phyloP scores from a whole-genome alignment of 75 land plant genomes.

The Cryptomeria japonica region DNA sequence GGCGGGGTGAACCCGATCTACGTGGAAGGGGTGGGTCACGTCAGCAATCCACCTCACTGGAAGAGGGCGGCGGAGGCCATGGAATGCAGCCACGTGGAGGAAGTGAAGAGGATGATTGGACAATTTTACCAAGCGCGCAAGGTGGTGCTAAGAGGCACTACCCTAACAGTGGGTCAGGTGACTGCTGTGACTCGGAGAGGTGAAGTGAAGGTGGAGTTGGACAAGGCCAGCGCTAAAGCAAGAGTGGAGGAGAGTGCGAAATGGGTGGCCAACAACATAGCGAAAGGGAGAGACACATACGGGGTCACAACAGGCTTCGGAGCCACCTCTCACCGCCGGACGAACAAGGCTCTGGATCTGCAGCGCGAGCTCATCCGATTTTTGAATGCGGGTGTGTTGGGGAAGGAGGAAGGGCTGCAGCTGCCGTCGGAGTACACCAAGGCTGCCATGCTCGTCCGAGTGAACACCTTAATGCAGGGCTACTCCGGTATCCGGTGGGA shows the following conservation, averaged over 20 bases:
- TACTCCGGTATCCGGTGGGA: conserved; percentile 49
- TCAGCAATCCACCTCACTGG: background rate
- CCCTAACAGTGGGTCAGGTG: background rate
- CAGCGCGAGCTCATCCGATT: too few relatives aligned
- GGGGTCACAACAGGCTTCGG: too few relatives aligned
- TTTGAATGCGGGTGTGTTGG: background rate
- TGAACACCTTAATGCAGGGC: conserved; percentile 46
- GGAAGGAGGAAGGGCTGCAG: background rate
- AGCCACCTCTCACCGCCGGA: too few relatives aligned
- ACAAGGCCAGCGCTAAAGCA: too few relatives aligned
- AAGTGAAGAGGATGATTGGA: too few relatives aligned
- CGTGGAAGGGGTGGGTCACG: background rate
- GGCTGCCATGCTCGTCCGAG: conserved; percentile 37
- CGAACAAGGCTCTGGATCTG: too few relatives aligned
- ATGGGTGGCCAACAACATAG: conserved; percentile 3
- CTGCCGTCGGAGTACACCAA: conserved; percentile 12
- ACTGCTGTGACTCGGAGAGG: too few relatives aligned
- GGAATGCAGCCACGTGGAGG: too few relatives aligned
- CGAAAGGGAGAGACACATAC: conserved; percentile 9
- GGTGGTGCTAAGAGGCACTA: background rate
- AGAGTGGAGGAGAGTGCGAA: background rate
- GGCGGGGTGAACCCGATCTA: background rate
- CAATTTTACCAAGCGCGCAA: background rate
- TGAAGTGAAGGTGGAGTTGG: too few relatives aligned
- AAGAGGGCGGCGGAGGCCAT: too few relatives aligned